A percentile compares a stretch with the other conserved stretches of the same genome.
Conservation (phyloP, 2,329 filamentous ascomycete genomes). For the Botrytis aclada region DNA sequence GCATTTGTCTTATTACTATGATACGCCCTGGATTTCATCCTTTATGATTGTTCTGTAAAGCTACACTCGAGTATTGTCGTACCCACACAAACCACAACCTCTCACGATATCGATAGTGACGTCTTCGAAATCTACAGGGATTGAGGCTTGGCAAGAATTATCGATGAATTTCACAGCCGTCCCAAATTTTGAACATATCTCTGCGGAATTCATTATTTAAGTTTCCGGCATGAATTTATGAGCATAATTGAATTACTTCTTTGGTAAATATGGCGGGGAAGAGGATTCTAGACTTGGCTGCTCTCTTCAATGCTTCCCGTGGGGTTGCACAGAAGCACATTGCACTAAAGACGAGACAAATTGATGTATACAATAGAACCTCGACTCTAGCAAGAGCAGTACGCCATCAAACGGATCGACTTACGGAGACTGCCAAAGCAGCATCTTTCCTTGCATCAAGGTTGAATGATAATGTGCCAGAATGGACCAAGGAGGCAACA, state of each 20-base stretch:
- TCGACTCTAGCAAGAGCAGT: conserved; percentile 62
- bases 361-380: conserved; percentile 61
- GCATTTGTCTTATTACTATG: not conserved
- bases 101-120: not conserved
- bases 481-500: conserved; percentile 31
- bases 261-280: conserved; percentile 49
- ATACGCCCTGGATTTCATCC: not conserved
- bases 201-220: not conserved
- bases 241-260: conserved; percentile 8
- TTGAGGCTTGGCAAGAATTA: conserved; percentile 10
- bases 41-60: not conserved
- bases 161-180: conserved; percentile 1
- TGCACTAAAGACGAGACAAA: conserved; percentile 55
- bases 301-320: conserved; percentile 66
- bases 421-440: conserved; percentile 59
- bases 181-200: not conserved
- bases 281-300: conserved; percentile 68
- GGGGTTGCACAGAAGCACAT: conserved; percentile 63
- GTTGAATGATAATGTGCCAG: conserved; percentile 48
- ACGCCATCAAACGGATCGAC: conserved; percentile 57
- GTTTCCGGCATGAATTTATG: conserved; percentile 25
- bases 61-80: not conserved
- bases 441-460: conserved; percentile 57
- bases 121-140: conserved; percentile 8
- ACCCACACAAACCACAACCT: not conserved